Percentiles rank a stretch among this genome's conserved stretches.
Evolutionary conservation across 1,284 basidiomycete genomes (phyloP).

Genomic region (Clitocybe nebularis): DNA sequence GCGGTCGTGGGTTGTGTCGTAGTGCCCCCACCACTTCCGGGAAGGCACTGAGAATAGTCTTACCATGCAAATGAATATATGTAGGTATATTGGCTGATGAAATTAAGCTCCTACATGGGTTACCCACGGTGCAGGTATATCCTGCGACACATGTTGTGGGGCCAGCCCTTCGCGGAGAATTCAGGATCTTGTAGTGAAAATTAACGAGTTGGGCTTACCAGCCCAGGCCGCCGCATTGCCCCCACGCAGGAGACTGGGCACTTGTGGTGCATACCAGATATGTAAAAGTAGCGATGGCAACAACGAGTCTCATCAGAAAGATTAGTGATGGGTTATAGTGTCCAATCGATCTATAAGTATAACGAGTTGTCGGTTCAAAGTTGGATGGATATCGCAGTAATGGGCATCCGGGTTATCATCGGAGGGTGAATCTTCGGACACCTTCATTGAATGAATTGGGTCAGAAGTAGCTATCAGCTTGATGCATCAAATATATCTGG

Average conservation of each 20-base stretch:
- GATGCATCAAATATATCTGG: background rate
- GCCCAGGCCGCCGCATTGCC: constrained; percentile 46
- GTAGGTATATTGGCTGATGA: background rate
- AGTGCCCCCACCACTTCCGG: constrained; percentile 22
- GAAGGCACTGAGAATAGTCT: constrained; percentile 54
- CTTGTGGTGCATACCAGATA: constrained; percentile 16
- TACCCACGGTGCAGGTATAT: constrained; percentile 39
- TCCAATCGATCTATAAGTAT: no score
- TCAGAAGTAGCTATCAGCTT: background rate
- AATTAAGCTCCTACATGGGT: constrained; percentile 32
- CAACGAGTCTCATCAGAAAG: constrained; percentile 12
- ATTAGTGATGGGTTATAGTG: no score
- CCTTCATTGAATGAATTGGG: background rate
- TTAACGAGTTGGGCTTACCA: constrained; percentile 29
- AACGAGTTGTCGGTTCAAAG: constrained; percentile 8
- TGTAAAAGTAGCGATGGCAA: constrained; percentile 13
- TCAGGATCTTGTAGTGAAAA: background rate
- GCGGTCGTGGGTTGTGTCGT: constrained; percentile 18
- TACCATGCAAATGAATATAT: constrained; percentile 1
- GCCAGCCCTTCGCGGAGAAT: constrained; percentile 33
- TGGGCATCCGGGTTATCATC: constrained; percentile 12
- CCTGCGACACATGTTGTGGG: constrained; percentile 43
- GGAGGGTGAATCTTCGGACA: constrained; percentile 15
- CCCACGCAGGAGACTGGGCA: constrained; percentile 41
- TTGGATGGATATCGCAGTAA: constrained; percentile 10